A percentile compares a stretch with the other conserved stretches of the same genome.
Conservation (phyloP, 2,329 filamentous ascomycete genomes). For the Fusarium buharicum region DNA sequence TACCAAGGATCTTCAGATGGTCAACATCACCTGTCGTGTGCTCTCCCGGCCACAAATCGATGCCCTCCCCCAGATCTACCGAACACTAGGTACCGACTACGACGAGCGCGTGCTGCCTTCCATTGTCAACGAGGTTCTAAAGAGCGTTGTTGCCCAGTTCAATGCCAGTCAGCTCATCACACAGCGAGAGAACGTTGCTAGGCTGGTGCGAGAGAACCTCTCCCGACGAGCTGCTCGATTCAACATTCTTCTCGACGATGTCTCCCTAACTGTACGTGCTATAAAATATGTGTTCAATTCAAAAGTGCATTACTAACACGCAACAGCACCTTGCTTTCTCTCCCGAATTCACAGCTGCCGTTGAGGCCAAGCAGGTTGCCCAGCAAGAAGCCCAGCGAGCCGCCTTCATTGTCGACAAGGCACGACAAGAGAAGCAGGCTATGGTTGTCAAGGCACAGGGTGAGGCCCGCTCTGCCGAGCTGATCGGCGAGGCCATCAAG, state of each 20-base stretch:
- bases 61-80: conserved; percentile 94
- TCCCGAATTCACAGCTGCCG: conserved; percentile 77
- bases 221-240: conserved; percentile 91
- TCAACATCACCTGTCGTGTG: conserved; percentile 99
- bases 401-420: conserved; percentile 98
- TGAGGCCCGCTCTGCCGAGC: conserved; percentile 96
- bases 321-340: conserved; percentile 75
- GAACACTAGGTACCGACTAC: conserved; percentile 93
- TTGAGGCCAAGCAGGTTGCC: conserved; percentile 79
- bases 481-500: conserved; percentile 99
- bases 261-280: conserved; percentile 84
- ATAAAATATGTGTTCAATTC: too few species aligned
- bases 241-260: conserved; percentile 97
- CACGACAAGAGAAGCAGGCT: conserved; percentile 98
- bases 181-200: conserved; percentile 95
- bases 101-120: conserved; percentile 96
- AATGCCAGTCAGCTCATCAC: conserved; percentile 98
- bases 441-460: conserved; percentile 98
- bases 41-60: conserved; percentile 89
- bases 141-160: conserved; percentile 99
- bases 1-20: conserved; percentile 99
- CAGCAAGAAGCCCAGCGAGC: conserved; percentile 96
- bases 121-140: conserved; percentile 98
- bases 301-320: conserved; percentile 10
- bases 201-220: conserved; percentile 91